phyloP scores from a whole-genome alignment of 2,329 filamentous ascomycete species.

The Knufia petricola region DNA sequence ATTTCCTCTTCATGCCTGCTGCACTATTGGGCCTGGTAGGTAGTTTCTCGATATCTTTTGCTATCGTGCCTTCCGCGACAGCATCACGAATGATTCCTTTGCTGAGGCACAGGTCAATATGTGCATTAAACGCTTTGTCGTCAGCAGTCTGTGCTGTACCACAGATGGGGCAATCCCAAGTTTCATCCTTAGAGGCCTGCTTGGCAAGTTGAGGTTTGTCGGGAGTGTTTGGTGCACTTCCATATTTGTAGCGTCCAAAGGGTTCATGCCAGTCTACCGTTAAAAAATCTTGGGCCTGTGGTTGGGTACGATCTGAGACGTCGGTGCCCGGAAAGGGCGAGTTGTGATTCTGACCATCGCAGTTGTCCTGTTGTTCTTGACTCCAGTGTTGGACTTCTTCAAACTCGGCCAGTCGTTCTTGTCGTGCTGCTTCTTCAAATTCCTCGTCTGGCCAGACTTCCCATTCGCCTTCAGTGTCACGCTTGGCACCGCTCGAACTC shows the following conservation, averaged over 20 bases:
- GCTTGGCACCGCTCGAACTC: slow-evolving; percentile 13
- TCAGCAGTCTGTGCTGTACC: slow-evolving; percentile 65
- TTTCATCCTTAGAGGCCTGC: slow-evolving; percentile 9
- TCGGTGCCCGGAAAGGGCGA: slow-evolving; percentile 18
- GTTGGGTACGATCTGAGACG: neutral
- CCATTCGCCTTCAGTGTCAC: slow-evolving; percentile 46
- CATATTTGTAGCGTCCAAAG: slow-evolving; percentile 22
- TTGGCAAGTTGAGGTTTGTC: slow-evolving; percentile 1
- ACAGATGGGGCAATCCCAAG: slow-evolving; percentile 86
- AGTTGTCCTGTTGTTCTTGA: slow-evolving; percentile 40
- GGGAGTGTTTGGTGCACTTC: slow-evolving; percentile 19
- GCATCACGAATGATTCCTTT: slow-evolving; percentile 75
- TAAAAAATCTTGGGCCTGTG: slow-evolving; percentile 2
- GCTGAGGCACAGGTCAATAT: slow-evolving; percentile 87
- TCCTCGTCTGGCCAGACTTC: slow-evolving; percentile 61
- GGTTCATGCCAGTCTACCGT: slow-evolving; percentile 23
- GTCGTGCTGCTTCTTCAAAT: slow-evolving; percentile 51
- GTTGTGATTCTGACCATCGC: slow-evolving; percentile 11
- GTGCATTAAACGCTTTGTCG: slow-evolving; percentile 73
- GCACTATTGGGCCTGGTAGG: slow-evolving; percentile 1
- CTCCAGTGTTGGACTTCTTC: slow-evolving; percentile 53
- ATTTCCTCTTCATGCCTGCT: slow-evolving; percentile 14
- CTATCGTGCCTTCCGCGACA: slow-evolving; percentile 37
- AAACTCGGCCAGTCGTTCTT: slow-evolving; percentile 52
- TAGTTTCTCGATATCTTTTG: neutral